Conservation (phyloP, 2,329 filamentous ascomycete species). For the Alternaria viburni region DNA sequence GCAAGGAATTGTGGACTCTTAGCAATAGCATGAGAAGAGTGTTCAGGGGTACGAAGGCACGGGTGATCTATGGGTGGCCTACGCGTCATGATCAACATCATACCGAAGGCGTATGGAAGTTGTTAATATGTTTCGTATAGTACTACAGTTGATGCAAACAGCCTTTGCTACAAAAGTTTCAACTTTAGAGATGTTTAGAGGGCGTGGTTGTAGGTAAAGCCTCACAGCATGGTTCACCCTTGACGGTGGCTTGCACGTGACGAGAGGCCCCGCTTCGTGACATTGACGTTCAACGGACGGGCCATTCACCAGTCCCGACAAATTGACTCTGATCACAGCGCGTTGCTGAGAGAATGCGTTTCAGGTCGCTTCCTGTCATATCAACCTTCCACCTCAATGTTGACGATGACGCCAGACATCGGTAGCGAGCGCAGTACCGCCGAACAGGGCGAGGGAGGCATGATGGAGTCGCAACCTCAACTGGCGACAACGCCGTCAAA, state of each 20-base stretch:
- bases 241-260: conserved; percentile 22
- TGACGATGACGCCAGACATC: conserved; percentile 30
- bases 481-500: conserved; percentile 42
- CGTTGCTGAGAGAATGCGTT: conserved; percentile 33
- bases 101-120: background rate
- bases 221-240: background rate
- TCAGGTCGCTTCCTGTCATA: conserved; percentile 7
- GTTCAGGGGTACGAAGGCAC: background rate
- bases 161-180: background rate
- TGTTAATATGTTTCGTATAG: too few relatives aligned
- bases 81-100: conserved; percentile 9
- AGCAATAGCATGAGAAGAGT: background rate
- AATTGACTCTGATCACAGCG: conserved; percentile 11
- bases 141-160: background rate
- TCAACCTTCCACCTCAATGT: conserved; percentile 24
- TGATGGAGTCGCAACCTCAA: conserved; percentile 13
- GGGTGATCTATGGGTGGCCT: conserved; percentile 3
- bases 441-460: conserved; percentile 27
- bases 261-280: conserved; percentile 26
- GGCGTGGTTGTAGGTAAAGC: background rate
- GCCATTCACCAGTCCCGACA: conserved; percentile 1
- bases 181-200: background rate
- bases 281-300: conserved; percentile 10
- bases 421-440: conserved; percentile 20
- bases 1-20: conserved; percentile 50